Evolutionary conservation across 2,329 filamentous ascomycete species (phyloP).

Genomic region (Dactylellina leptospora): DNA sequence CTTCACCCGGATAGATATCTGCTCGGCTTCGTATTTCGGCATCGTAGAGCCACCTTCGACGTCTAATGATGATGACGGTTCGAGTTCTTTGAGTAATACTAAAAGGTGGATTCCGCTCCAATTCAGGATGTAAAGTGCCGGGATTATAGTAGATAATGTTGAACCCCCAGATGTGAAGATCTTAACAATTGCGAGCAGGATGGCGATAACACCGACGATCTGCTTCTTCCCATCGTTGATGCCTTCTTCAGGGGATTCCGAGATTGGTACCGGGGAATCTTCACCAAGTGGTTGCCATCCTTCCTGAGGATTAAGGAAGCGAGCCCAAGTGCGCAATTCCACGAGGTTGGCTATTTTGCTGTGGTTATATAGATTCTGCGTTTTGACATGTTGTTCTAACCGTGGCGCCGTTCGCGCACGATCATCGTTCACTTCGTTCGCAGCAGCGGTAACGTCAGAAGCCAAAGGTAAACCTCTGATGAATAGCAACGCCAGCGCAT

Average conservation of each 20-base stretch:
- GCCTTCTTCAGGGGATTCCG: not conserved
- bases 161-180: not conserved
- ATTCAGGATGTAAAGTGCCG: not conserved
- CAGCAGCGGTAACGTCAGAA: too few relatives aligned
- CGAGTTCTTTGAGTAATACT: not conserved
- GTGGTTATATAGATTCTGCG: too few relatives aligned
- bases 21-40: not conserved
- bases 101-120: not conserved
- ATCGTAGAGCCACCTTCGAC: not conserved
- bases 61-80: not conserved
- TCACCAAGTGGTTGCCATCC: not conserved
- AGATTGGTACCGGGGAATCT: not conserved
- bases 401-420: too few relatives aligned
- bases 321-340: not conserved
- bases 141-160: not conserved
- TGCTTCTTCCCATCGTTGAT: not conserved
- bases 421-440: too few relatives aligned
- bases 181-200: not conserved
- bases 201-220: not conserved
- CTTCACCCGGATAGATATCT: not conserved
- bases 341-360: not conserved
- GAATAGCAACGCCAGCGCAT: not conserved
- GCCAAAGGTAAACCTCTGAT: not conserved
- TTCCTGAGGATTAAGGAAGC: not conserved
- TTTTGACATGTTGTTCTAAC: too few relatives aligned